A percentile compares a stretch with the other conserved stretches of the same genome.
Conservation (phyloP, 2,329 filamentous ascomycete genomes). For the Elsinoe ampelina region DNA sequence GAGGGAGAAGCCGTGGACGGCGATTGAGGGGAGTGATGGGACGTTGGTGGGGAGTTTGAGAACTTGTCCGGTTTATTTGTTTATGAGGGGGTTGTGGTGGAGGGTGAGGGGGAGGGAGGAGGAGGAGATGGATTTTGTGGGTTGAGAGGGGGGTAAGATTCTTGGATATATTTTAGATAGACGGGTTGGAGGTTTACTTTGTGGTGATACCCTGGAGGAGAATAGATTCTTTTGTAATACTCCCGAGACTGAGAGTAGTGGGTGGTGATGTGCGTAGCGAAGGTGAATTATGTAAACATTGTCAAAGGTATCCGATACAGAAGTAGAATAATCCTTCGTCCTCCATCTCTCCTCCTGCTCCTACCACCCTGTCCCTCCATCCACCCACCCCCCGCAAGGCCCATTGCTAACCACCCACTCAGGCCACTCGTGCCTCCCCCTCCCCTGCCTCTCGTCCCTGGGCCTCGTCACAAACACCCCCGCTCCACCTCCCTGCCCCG, state of each 20-base stretch:
- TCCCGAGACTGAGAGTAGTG: too few relatives aligned
- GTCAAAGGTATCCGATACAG: too few relatives aligned
- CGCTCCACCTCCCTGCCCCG: neutral
- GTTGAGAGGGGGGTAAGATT: neutral
- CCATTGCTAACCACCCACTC: constrained; percentile 13
- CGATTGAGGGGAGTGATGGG: constrained; percentile 34
- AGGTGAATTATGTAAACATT: too few relatives aligned
- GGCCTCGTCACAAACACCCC: constrained; percentile 4
- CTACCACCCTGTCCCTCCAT: constrained; percentile 11
- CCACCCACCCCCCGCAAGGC: constrained; percentile 2
- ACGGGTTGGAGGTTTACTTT: neutral
- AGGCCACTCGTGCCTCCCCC: constrained; percentile 1
- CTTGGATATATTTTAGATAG: constrained; percentile 3
- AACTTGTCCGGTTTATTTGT: constrained; percentile 69
- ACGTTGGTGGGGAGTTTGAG: constrained; percentile 36
- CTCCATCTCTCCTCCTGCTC: neutral
- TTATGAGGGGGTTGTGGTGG: constrained; percentile 56
- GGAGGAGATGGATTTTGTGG: constrained; percentile 23
- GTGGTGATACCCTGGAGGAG: constrained; percentile 1
- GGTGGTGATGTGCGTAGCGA: too few relatives aligned
- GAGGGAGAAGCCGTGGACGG: constrained; percentile 58
- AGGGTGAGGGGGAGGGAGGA: constrained; percentile 34
- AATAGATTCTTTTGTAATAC: neutral
- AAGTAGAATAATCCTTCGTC: neutral
- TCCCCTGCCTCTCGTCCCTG: neutral